These are phyloP conservation scores for Cryptococcus jaspeensis DNA, from an alignment of 1,284 basidiomycete species.

Conservation along the genomic window DNA sequence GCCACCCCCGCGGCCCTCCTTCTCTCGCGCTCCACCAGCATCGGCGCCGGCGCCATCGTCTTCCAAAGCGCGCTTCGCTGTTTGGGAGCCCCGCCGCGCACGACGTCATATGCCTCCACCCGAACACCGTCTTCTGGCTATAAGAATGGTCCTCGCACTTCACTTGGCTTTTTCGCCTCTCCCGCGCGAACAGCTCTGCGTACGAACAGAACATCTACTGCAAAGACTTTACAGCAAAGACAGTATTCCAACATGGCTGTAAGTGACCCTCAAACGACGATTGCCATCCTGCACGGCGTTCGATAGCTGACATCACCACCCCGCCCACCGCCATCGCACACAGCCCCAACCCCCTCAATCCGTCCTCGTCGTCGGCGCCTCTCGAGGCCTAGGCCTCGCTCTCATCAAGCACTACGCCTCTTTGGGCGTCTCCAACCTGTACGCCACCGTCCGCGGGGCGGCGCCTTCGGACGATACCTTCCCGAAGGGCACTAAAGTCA, in stretches of 20 bases:
- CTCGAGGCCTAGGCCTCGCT: constrained; percentile 55
- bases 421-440: constrained; percentile 34
- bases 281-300: not conserved
- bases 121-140: too few species aligned
- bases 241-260: not conserved
- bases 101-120: too few species aligned
- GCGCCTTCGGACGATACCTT: constrained; percentile 20
- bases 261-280: not conserved
- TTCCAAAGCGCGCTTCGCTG: not conserved
- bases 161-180: too few species aligned
- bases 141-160: too few species aligned
- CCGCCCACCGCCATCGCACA: not conserved
- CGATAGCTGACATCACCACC: not conserved
- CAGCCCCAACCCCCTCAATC: constrained; percentile 24
- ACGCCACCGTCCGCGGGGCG: constrained; percentile 51
- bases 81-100: not conserved
- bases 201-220: not conserved
- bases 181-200: not conserved
- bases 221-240: not conserved
- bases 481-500: constrained; percentile 47
- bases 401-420: constrained; percentile 43
- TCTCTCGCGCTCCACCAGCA: not conserved
- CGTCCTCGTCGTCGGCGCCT: constrained; percentile 51
- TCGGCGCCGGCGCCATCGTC: not conserved
- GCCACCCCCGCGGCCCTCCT: not conserved